Conservation (phyloP, 768 basidiomycete species). For the Termitomyces sp. region DNA sequence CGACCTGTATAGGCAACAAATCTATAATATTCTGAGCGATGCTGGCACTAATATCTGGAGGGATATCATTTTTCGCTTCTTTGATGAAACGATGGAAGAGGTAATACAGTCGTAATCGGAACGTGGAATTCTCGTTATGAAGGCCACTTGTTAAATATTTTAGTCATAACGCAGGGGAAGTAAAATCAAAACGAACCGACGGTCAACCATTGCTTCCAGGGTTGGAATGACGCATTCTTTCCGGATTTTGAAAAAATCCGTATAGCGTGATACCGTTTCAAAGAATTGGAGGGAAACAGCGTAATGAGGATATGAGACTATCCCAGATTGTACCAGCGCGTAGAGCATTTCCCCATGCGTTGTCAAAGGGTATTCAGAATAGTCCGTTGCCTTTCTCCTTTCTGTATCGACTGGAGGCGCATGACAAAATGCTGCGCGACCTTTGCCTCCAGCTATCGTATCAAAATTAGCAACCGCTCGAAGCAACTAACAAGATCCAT, state of each 20-base stretch:
- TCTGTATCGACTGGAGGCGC: conserved; percentile 67
- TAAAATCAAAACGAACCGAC: conserved; percentile 47
- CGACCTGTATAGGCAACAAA: conserved; percentile 67
- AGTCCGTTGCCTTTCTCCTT: conserved; percentile 61
- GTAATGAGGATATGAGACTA: conserved; percentile 79
- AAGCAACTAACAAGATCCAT: not conserved
- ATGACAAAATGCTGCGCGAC: conserved; percentile 82
- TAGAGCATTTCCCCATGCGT: conserved; percentile 87
- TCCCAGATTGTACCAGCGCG: conserved; percentile 76
- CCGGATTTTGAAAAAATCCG: conserved; percentile 94
- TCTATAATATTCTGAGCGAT: conserved; percentile 76
- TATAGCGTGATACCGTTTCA: conserved; percentile 87
- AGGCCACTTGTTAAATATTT: conserved; percentile 56
- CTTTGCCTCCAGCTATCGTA: conserved; percentile 62
- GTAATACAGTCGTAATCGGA: conserved; percentile 82
- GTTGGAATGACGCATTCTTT: conserved; percentile 85
- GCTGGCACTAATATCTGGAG: conserved; percentile 60
- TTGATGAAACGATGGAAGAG: conserved; percentile 91
- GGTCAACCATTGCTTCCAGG: conserved; percentile 83
- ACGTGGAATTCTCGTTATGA: conserved; percentile 66
- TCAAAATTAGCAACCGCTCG: not conserved
- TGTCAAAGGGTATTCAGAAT: conserved; percentile 80
- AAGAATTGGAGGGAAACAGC: conserved; percentile 88
- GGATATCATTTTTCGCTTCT: conserved; percentile 75
- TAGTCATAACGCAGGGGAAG: not conserved